Evolutionary conservation across 2,329 filamentous ascomycete genomes (phyloP), one percentile per base, ranked within the genome.

Genomic region (Ambrosiella xylebori): DNA sequence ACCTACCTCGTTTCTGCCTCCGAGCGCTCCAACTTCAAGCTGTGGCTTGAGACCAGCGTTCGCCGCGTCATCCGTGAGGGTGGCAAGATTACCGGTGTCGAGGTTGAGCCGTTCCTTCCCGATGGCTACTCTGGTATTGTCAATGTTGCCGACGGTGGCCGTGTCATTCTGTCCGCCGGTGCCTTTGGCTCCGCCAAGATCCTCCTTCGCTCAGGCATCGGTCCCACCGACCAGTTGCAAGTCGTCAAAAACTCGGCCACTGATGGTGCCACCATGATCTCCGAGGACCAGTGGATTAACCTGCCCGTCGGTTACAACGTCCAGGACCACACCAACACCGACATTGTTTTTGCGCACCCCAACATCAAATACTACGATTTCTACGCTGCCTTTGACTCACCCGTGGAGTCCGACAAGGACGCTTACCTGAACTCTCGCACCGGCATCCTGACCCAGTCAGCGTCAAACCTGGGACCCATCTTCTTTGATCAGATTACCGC

Each of bases 181-280:
- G 72, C 83, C 1, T 85, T 88, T 61, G 82, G 82, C n/a, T 81
- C 81, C 1, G 74, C 82, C 12, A 85, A 85, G 68, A 71, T 88
- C 53, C 74, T 88, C 1, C 74, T 86, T 68, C 76, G 82, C 64
- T 83, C 79, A 54, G 73, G 84, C 63, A 87, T 85, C 62, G 85
- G 84, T 3, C 82, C 81, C 19, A 68, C 70, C 70, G 74, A 79
- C 71, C 71, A 86, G 65, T 72, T 82, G 27, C 65, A 72, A 17
- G 65, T 79, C 11, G 77, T 81, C 37, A 68, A 74, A 53, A 68
- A 65, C 56, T 78, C 76, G 1, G 27, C 55, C 12, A 67, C 66
- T 1, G 78, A 81, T 61, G 76, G 75, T 0, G 63, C 71, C 12
- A 74, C 71, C 1, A 77, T 81, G 73, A 73, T 78, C 27, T 65